A percentile compares a stretch with the other conserved stretches of the same genome.
Conservation (phyloP, 2,329 filamentous ascomycete genomes). For the Aspergillus bombycis region DNA sequence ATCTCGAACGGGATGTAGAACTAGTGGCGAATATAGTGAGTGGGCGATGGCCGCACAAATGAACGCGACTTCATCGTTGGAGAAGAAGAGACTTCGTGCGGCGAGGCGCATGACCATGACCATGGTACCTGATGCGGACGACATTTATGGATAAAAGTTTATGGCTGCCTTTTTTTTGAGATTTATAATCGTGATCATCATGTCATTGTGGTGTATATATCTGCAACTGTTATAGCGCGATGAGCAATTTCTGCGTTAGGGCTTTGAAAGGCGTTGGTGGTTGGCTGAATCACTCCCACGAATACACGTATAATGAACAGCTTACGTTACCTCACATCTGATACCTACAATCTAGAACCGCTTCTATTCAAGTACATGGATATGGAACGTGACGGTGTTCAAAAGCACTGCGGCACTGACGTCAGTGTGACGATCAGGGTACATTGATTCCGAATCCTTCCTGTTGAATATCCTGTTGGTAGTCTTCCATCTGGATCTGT, state of each 20-base stretch:
- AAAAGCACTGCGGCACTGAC: constrained; percentile 10
- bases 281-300: background rate
- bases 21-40: constrained; percentile 10
- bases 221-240: background rate
- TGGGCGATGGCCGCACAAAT: constrained; percentile 11
- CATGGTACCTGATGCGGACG: constrained; percentile 43
- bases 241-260: constrained; percentile 1
- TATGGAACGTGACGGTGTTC: no score
- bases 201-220: background rate
- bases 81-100: constrained; percentile 28
- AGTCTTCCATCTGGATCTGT: background rate
- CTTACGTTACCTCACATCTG: background rate
- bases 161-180: background rate
- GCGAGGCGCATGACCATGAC: constrained; percentile 33
- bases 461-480: background rate
- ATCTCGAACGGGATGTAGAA: constrained; percentile 1
- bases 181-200: constrained; percentile 3
- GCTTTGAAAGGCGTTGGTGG: constrained; percentile 6
- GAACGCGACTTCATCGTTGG: constrained; percentile 18
- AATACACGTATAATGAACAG: background rate
- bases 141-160: constrained; percentile 36
- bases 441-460: background rate
- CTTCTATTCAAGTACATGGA: background rate
- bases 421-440: constrained; percentile 17
- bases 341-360: background rate